A percentile compares a stretch with the other conserved stretches of the same genome.
phyloP scores from a whole-genome alignment of 2,329 filamentous ascomycete species.

The Fusarium sp. region DNA sequence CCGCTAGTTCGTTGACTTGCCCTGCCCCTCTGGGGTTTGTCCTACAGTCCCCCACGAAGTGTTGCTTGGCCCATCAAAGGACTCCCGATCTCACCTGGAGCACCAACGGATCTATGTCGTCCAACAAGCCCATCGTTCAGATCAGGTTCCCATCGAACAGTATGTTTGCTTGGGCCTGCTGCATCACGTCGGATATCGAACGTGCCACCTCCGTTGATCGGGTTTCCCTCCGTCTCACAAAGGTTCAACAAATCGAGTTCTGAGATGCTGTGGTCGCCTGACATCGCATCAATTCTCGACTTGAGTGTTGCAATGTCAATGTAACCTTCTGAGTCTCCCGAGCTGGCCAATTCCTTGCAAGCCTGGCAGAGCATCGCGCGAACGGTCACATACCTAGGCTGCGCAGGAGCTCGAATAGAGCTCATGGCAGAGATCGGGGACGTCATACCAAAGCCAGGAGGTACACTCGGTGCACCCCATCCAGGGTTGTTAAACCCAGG shows the following conservation, averaged over 20 bases:
- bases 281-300: slow-evolving; percentile 71
- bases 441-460: slow-evolving; percentile 51
- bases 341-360: slow-evolving; percentile 71
- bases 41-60: slow-evolving; percentile 53
- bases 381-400: slow-evolving; percentile 75
- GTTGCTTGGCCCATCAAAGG: slow-evolving; percentile 64
- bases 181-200: slow-evolving; percentile 75
- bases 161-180: slow-evolving; percentile 52
- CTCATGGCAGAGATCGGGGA: slow-evolving; percentile 49
- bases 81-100: slow-evolving; percentile 77
- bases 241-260: slow-evolving; percentile 81
- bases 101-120: slow-evolving; percentile 61
- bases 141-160: slow-evolving; percentile 69
- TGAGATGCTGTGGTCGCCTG: slow-evolving; percentile 52
- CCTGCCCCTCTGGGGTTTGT: slow-evolving; percentile 25
- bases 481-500: slow-evolving; percentile 60
- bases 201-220: slow-evolving; percentile 88
- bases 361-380: slow-evolving; percentile 81
- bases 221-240: slow-evolving; percentile 90
- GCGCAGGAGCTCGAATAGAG: slow-evolving; percentile 53
- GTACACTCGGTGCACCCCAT: slow-evolving; percentile 52
- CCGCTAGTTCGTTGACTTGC: slow-evolving; percentile 16
- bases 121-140: slow-evolving; percentile 56
- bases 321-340: slow-evolving; percentile 68
- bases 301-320: slow-evolving; percentile 77